Evolutionary conservation across 108 stramenopile genomes (phyloP).

Genomic region (Bacterosira constricta): DNA sequence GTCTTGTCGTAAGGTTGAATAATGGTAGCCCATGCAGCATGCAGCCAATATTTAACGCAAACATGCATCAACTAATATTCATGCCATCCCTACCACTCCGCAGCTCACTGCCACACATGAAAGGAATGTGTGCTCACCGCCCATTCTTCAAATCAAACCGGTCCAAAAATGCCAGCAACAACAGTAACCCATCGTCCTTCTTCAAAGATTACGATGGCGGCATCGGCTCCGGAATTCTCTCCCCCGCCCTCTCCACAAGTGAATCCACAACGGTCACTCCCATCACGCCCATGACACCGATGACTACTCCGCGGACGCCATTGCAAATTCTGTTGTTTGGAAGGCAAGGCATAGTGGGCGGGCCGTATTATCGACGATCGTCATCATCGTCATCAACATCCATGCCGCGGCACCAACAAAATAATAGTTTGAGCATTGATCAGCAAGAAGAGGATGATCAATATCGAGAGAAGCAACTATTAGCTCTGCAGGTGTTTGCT

Average conservation of each 20-base stretch:
- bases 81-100: not conserved
- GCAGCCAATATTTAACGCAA: not conserved
- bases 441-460: constrained; percentile 2
- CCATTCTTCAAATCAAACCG: not conserved
- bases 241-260: not conserved
- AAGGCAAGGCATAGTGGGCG: not conserved
- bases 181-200: no score
- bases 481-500: constrained; percentile 36
- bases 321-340: constrained; percentile 6
- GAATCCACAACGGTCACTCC: constrained; percentile 12
- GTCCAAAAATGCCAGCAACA: no score
- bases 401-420: not conserved
- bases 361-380: not conserved
- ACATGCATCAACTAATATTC: not conserved
- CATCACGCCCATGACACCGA: constrained; percentile 12
- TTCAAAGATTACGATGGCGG: constrained; percentile 5
- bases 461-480: constrained; percentile 26
- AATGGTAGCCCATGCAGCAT: no score
- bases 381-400: not conserved
- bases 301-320: constrained; percentile 23
- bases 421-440: not conserved
- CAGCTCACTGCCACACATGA: not conserved
- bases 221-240: not conserved
- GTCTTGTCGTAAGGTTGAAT: no score
- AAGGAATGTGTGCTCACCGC: not conserved